These are phyloP conservation scores for Pugionium cornutum DNA, from an alignment of 345 rosid genomes.

Conservation along the genomic window DNA sequence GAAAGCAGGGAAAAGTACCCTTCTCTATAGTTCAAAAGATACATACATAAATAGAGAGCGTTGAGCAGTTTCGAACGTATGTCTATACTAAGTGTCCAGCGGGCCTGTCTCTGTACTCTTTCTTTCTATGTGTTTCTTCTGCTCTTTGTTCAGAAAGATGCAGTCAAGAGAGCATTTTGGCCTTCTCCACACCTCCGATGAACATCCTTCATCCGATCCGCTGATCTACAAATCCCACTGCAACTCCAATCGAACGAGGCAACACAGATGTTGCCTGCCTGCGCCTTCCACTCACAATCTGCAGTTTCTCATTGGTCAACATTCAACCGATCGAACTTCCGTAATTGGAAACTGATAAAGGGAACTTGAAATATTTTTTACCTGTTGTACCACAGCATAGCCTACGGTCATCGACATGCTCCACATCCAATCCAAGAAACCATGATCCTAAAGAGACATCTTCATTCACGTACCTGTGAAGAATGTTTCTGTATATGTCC, in stretches of 20 bases:
- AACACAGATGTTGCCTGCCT: slow-evolving; percentile 84
- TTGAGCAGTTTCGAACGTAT: slow-evolving; percentile 11
- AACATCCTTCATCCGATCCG: slow-evolving; percentile 83
- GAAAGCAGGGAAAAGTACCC: slow-evolving; percentile 39
- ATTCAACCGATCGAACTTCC: not conserved
- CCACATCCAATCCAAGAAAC: slow-evolving; percentile 94
- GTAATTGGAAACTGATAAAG: not conserved
- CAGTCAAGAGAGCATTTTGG: slow-evolving; percentile 65
- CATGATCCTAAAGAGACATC: slow-evolving; percentile 97
- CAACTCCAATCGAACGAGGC: slow-evolving; percentile 95
- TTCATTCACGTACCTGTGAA: slow-evolving; percentile 86
- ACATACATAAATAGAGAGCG: slow-evolving; percentile 33
- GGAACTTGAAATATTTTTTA: slow-evolving; percentile 35
- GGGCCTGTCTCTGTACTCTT: slow-evolving; percentile 31
- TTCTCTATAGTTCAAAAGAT: slow-evolving; percentile 36
- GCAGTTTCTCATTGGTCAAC: slow-evolving; percentile 28
- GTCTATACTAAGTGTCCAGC: slow-evolving; percentile 27
- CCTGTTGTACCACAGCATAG: slow-evolving; percentile 98
- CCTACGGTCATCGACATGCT: slow-evolving; percentile 95
- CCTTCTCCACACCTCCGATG: slow-evolving; percentile 93
- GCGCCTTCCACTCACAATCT: slow-evolving; percentile 98
- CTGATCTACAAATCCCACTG: slow-evolving; percentile 87
- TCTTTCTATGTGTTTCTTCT: slow-evolving; percentile 19
- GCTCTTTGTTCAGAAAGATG: slow-evolving; percentile 50
- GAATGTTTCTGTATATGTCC: slow-evolving; percentile 59